phyloP scores from a whole-genome alignment of 78 protist species.

The Ministeria vibrans region DNA sequence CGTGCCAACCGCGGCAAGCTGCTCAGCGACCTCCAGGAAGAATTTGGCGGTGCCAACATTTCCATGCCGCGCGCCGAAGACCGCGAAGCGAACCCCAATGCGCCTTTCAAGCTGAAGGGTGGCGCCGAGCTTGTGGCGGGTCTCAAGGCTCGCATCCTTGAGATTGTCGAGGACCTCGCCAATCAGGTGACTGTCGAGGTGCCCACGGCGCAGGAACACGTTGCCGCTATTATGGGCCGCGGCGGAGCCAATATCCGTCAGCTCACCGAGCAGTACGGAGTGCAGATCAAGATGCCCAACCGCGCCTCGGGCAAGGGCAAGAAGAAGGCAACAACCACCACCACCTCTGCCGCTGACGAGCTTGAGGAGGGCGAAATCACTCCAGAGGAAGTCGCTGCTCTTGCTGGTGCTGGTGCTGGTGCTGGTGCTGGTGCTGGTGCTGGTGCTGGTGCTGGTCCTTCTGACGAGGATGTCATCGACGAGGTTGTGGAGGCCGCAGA shows the following conservation, averaged over 20 bases:
- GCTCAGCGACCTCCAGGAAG: not conserved
- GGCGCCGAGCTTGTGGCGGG: not conserved
- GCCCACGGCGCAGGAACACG: not conserved
- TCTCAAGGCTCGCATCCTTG: not conserved
- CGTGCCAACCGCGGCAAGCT: not conserved
- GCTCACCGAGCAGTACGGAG: not conserved
- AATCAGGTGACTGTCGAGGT: not conserved
- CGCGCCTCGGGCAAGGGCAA: not conserved
- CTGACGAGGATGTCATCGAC: not conserved
- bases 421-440: not conserved
- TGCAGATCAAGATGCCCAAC: constrained; percentile 7
- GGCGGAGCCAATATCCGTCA: not conserved
- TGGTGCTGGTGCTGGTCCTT: not conserved
- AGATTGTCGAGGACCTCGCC: not conserved
- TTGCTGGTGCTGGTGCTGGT: not conserved
- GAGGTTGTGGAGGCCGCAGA: not conserved
- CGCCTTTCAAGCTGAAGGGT: not conserved
- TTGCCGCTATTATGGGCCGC: not conserved
- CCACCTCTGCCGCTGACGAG: no score
- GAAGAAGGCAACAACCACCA: no score
- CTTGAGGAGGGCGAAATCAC: no score
- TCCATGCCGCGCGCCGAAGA: not conserved
- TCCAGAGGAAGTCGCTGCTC: no score
- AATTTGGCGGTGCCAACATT: not conserved
- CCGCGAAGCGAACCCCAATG: not conserved